These are phyloP conservation scores for Ambrosia trifida DNA, from an alignment of 129 eudicot genomes.

Conservation along the genomic window DNA sequence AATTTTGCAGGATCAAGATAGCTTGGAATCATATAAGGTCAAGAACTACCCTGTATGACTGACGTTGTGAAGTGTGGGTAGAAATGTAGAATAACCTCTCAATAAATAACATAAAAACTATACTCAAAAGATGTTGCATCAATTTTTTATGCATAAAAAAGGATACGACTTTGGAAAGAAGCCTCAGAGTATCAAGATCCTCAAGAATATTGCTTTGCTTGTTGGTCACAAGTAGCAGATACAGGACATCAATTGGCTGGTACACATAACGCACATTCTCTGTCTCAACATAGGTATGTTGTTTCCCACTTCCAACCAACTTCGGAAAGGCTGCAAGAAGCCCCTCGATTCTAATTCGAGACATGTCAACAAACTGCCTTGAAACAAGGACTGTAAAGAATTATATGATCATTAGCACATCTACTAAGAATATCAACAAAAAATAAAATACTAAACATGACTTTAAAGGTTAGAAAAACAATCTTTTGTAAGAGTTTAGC, in stretches of 20 bases:
- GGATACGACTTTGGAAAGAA: slow-evolving; percentile 91
- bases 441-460: neutral
- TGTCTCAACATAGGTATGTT: slow-evolving; percentile 94
- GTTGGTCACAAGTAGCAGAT: slow-evolving; percentile 82
- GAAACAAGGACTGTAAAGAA: slow-evolving; percentile 80
- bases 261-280: slow-evolving; percentile 95
- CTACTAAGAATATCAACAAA: neutral
- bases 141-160: slow-evolving; percentile 13
- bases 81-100: neutral
- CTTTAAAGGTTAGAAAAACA: neutral
- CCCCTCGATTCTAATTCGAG: slow-evolving; percentile 93
- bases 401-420: slow-evolving; percentile 10
- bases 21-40: slow-evolving; percentile 12
- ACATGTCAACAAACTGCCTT: slow-evolving; percentile 93
- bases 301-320: slow-evolving; percentile 92
- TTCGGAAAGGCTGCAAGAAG: slow-evolving; percentile 98
- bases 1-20: neutral
- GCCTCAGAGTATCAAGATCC: slow-evolving; percentile 91
- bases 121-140: neutral
- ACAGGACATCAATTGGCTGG: slow-evolving; percentile 87
- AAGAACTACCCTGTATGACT: neutral
- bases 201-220: slow-evolving; percentile 97
- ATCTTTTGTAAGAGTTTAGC: neutral
- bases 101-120: neutral
- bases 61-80: too few species aligned